Base-by-base conservation (phyloP, 345 rosid genomes). In the Erucastrum elatum region DNA sequence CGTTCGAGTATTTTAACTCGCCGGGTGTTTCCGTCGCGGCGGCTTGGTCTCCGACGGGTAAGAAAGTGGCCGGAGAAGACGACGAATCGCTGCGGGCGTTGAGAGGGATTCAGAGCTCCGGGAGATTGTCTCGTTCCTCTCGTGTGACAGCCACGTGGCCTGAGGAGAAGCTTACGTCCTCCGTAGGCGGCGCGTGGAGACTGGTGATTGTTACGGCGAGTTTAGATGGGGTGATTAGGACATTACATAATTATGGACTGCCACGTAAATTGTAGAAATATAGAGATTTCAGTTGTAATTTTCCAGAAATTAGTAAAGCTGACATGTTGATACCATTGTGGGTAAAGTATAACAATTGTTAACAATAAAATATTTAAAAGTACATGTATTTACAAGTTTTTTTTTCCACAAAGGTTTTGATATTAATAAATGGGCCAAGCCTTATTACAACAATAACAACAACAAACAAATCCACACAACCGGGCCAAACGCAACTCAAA, bases 141-240 rank as follows among this genome's bases (percentile, higher is more conserved):
- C 86, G 85, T 61, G 88, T 84, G 34, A 81, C 88, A 0, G 88
- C 94, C 15, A 94, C 98, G 30, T 94, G 98, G 98, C 98, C 98
- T 0, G 98, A 85, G 83, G 98, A 94, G 84, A 88, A 86, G 71
- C 94, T 94, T 63, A 90, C 85, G 10, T 30, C 86, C 9, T 30
- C 58, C 12, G 75, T 13, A 4, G 74, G 67, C 13, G 58, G 37
- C 13, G 84, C 95, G 27, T 92, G 97, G 97, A 90, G 97, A 30
- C 63, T 90, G 0, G 95, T 89, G 37, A 87, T 94, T n/a, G 94
- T 88, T 60, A 83, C 97, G 1, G 98, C 90, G 4, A 88, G 94
- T 60, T 82, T 79, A 58, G 95, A 92, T 46, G 98, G 98, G 58
- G 79, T 55, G 1, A 89, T 94, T 76, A 86, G 83, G 80, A 87